Evolutionary conservation across 2,329 filamentous ascomycete species (phyloP).

Genomic region (Arthrobotrys conoides): DNA sequence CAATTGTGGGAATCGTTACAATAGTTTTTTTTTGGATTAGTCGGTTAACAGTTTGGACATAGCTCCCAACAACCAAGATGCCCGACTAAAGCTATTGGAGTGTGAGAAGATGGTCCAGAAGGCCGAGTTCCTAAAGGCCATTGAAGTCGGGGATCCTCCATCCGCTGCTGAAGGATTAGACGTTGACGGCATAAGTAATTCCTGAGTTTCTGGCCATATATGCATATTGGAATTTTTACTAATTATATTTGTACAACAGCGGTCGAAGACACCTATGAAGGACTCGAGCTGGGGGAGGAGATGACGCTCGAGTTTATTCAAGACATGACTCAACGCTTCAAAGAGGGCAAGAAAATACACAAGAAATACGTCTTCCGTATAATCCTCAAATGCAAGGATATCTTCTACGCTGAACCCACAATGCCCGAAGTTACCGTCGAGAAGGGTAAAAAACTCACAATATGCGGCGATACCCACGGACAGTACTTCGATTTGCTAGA

Average conservation of each 20-base stretch:
- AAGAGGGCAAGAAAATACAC: conserved; percentile 93
- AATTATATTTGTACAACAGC: conserved; percentile 63
- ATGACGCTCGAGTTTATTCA: conserved; percentile 98
- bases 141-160: conserved; percentile 91
- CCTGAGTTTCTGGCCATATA: neutral
- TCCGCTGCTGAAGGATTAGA: conserved; percentile 93
- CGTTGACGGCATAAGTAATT: conserved; percentile 79
- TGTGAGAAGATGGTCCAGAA: conserved; percentile 96
- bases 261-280: conserved; percentile 88
- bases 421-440: conserved; percentile 95
- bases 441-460: conserved; percentile 83
- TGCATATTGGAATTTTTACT: neutral
- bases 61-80: conserved; percentile 89
- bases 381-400: conserved; percentile 86
- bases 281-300: conserved; percentile 79
- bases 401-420: conserved; percentile 91
- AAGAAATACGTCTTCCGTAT: conserved; percentile 99
- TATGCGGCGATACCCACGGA: conserved; percentile 97
- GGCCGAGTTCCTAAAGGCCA: conserved; percentile 92
- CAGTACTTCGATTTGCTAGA: conserved; percentile 99
- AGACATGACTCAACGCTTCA: conserved; percentile 97
- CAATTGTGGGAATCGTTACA: neutral
- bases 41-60: conserved; percentile 10
- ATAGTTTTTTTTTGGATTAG: conserved; percentile 1
- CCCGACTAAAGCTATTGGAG: conserved; percentile 89